Evolutionary conservation across 1,284 basidiomycete genomes (phyloP).

Genomic region (Leccinum pallidistipes): DNA sequence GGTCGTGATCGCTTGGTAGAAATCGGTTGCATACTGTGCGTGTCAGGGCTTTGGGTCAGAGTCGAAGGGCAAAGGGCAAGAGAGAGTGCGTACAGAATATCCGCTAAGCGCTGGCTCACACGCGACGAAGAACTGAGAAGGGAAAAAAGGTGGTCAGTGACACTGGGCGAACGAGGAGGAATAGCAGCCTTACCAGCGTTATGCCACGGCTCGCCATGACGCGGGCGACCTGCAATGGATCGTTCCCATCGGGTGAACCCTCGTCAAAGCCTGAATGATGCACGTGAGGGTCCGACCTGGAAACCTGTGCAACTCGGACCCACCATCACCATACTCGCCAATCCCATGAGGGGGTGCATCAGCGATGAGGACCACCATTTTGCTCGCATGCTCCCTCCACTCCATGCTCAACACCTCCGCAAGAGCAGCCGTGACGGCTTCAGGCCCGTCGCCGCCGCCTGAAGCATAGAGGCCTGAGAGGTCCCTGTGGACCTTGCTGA

Average conservation of each 20-base stretch:
- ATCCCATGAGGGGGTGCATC: conserved; percentile 98
- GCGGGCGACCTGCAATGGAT: conserved; percentile 87
- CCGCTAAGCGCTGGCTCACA: conserved; percentile 97
- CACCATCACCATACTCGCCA: conserved; percentile 88
- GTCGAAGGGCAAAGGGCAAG: conserved; percentile 13
- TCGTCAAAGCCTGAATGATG: conserved; percentile 74
- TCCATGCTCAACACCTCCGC: conserved; percentile 86
- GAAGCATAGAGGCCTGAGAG: conserved; percentile 87
- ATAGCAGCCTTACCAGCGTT: conserved; percentile 59
- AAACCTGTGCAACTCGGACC: conserved; percentile 18
- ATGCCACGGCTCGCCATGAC: conserved; percentile 45
- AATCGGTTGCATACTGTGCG: conserved; percentile 85
- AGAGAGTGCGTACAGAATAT: conserved; percentile 65
- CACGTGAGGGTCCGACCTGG: conserved; percentile 28
- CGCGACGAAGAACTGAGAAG: conserved; percentile 87
- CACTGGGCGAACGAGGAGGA: neutral
- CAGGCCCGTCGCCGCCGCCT: conserved; percentile 97
- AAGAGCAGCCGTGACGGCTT: conserved; percentile 95
- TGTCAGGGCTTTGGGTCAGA: conserved; percentile 23
- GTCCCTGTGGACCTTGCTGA: conserved; percentile 83
- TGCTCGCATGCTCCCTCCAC: conserved; percentile 89
- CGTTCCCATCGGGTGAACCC: conserved; percentile 90
- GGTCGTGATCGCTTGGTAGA: conserved; percentile 89
- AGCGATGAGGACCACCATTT: conserved; percentile 94
- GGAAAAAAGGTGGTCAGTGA: neutral